These are phyloP conservation scores for Calocera cornea DNA, from an alignment of 768 basidiomycete genomes.

Conservation along the genomic window DNA sequence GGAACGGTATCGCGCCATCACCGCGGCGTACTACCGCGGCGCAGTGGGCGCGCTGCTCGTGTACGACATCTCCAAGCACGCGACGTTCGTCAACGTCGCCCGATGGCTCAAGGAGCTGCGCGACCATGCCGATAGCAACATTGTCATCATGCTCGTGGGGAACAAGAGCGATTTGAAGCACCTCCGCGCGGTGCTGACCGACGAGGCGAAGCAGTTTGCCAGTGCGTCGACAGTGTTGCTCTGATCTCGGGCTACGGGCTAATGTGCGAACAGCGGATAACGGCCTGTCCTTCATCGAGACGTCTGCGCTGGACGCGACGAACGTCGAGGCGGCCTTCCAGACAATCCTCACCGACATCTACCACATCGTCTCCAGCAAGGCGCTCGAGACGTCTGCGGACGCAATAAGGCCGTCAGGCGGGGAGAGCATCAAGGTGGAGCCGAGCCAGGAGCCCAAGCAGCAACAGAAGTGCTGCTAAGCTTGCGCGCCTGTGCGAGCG, in stretches of 20 bases:
- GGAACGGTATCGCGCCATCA: slow-evolving; percentile 95
- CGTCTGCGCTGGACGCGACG: slow-evolving; percentile 97
- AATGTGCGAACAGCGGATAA: slow-evolving; percentile 53
- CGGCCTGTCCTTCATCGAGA: slow-evolving; percentile 90
- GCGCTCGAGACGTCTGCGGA: slow-evolving; percentile 73
- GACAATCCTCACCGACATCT: slow-evolving; percentile 90
- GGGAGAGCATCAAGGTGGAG: slow-evolving; percentile 74
- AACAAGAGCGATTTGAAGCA: slow-evolving; percentile 99
- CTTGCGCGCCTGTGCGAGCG: not conserved
- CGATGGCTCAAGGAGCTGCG: slow-evolving; percentile 96
- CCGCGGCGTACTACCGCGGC: slow-evolving; percentile 98
- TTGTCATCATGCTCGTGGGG: slow-evolving; percentile 90
- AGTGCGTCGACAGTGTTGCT: slow-evolving; percentile 33
- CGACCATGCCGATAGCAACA: slow-evolving; percentile 81
- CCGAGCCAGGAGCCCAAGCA: slow-evolving; percentile 38
- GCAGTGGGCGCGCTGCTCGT: slow-evolving; percentile 87
- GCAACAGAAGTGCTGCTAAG: slow-evolving; percentile 30
- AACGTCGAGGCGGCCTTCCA: slow-evolving; percentile 98
- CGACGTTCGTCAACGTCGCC: slow-evolving; percentile 84
- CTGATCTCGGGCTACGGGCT: no score
- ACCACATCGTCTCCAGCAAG: slow-evolving; percentile 93
- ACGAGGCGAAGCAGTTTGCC: slow-evolving; percentile 87
- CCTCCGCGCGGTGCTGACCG: slow-evolving; percentile 86
- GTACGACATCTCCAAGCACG: slow-evolving; percentile 88
- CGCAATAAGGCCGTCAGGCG: slow-evolving; percentile 63